A percentile compares a stretch with the other conserved stretches of the same genome.
phyloP scores from a whole-genome alignment of 2,329 filamentous ascomycete species.

The Botrytis medusae region DNA sequence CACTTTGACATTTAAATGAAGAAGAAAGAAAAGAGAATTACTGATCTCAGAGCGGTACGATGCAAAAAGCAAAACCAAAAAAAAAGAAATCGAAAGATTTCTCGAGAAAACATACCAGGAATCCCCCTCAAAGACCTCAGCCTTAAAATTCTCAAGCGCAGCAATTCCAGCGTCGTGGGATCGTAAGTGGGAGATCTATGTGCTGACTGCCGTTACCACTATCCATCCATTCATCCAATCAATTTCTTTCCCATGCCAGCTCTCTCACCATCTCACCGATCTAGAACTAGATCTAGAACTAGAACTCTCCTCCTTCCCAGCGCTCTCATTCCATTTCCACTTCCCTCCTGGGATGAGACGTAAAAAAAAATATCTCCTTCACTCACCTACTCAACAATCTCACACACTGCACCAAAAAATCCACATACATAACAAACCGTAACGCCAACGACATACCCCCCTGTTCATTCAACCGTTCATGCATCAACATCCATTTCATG shows the following conservation, averaged over 20 bases:
- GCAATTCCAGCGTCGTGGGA: slow-evolving; percentile 52
- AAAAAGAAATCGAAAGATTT: no score
- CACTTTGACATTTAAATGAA: neutral
- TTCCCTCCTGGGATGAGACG: no score
- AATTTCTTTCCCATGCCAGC: slow-evolving; percentile 26
- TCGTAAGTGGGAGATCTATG: slow-evolving; percentile 53
- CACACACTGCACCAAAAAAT: slow-evolving; percentile 51
- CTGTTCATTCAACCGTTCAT: slow-evolving; percentile 54
- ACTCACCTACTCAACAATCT: slow-evolving; percentile 53
- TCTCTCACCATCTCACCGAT: neutral
- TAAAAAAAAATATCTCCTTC: neutral
- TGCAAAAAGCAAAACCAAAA: no score
- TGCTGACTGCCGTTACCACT: slow-evolving; percentile 35
- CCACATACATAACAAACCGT: slow-evolving; percentile 57
- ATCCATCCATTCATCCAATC: neutral
- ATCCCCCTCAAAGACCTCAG: slow-evolving; percentile 56
- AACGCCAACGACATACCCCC: slow-evolving; percentile 51
- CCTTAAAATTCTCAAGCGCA: slow-evolving; percentile 50
- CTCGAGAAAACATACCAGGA: slow-evolving; percentile 36
- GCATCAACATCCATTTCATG: slow-evolving; percentile 59
- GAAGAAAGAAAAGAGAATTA: neutral
- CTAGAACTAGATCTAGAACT: neutral
- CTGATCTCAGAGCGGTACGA: no score
- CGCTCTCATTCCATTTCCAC: neutral
- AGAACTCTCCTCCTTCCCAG: neutral